Evolutionary conservation across 1,284 basidiomycete species (phyloP).

Genomic region (Limonomyces culmigenus): DNA sequence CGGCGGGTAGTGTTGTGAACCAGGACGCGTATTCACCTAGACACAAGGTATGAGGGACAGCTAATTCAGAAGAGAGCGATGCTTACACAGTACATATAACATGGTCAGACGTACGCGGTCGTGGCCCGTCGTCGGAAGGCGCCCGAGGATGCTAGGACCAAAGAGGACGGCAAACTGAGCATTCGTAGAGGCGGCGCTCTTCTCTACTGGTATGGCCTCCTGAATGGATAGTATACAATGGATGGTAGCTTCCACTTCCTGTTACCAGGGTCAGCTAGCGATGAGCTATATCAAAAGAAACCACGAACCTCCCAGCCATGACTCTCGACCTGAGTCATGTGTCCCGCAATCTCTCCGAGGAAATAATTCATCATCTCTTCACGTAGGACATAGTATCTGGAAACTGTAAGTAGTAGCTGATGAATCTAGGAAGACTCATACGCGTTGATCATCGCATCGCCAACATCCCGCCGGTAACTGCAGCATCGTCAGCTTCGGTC

Average conservation of each 20-base stretch:
- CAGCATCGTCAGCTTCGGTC: conserved; percentile 2
- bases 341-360: conserved; percentile 41
- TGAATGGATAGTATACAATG: conserved; percentile 76
- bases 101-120: conserved; percentile 57
- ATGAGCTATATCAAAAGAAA: too few species aligned
- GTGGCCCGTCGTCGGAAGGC: conserved; percentile 45
- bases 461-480: conserved; percentile 76
- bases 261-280: conserved; percentile 1
- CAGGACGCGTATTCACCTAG: conserved; percentile 73
- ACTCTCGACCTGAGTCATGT: too few species aligned
- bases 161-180: conserved; percentile 52
- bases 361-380: conserved; percentile 65
- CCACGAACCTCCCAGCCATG: conserved; percentile 63
- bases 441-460: conserved; percentile 84
- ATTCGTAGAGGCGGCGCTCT: too few species aligned
- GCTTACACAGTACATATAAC: conserved; percentile 52
- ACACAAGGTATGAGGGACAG: background rate
- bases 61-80: background rate
- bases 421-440: conserved; percentile 13
- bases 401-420: conserved; percentile 3
- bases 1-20: conserved; percentile 37
- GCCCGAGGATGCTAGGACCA: conserved; percentile 46
- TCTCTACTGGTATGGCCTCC: conserved; percentile 70
- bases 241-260: conserved; percentile 74
- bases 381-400: conserved; percentile 75